Conservation (phyloP, 106 monocot species). For the Allium sativum region DNA sequence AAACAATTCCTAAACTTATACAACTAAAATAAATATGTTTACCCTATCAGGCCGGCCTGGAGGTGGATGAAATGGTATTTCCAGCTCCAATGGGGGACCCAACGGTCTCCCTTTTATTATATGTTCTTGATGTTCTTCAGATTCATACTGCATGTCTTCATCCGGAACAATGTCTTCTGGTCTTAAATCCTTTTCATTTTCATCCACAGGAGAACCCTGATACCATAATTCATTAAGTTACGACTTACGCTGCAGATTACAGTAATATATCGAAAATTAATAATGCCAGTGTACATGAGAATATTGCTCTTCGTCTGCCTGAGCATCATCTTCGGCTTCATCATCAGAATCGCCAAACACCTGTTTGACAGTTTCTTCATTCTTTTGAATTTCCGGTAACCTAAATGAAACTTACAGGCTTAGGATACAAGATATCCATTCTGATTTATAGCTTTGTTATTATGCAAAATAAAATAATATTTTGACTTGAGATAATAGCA, state of each 20-base stretch:
- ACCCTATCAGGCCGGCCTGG: constrained; percentile 74
- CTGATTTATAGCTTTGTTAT: no score
- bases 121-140: constrained; percentile 68
- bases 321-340: constrained; percentile 52
- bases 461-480: no score
- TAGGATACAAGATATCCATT: no score
- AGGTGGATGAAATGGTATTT: constrained; percentile 54
- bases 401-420: constrained; percentile 15
- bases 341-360: constrained; percentile 97
- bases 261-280: neutral
- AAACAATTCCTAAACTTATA: no score
- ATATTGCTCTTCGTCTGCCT: constrained; percentile 58
- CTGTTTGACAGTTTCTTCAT: constrained; percentile 67
- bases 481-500: no score
- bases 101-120: constrained; percentile 79
- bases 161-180: constrained; percentile 87
- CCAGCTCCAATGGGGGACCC: constrained; percentile 84
- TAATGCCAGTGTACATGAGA: constrained; percentile 30
- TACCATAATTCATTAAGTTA: constrained; percentile 2
- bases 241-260: no score
- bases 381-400: constrained; percentile 37
- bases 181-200: constrained; percentile 55
- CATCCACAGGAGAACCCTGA: constrained; percentile 66
- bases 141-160: constrained; percentile 67
- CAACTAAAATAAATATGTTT: neutral